Evolutionary conservation across 2,329 filamentous ascomycete genomes (phyloP).

Genomic region (Epichloe typhina): DNA sequence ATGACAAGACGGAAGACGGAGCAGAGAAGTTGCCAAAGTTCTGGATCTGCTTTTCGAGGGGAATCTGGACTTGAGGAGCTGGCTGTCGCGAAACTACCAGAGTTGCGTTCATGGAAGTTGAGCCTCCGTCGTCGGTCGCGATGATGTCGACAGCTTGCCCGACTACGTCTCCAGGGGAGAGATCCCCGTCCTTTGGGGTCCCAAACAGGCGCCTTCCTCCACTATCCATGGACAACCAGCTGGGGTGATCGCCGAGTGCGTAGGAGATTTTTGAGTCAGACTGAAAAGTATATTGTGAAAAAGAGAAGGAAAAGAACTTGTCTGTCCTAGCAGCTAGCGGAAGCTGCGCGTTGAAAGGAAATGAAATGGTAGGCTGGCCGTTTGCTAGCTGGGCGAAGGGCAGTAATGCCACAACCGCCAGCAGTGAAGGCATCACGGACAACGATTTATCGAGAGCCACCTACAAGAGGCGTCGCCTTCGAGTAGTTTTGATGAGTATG

Average conservation of each 20-base stretch:
- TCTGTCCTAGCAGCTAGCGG: constrained; percentile 63
- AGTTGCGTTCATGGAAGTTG: constrained; percentile 50
- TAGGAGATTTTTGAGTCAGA: constrained; percentile 54
- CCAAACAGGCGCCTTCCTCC: constrained; percentile 53
- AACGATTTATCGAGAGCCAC: neutral
- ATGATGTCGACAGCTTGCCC: constrained; percentile 50
- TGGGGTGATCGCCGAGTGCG: constrained; percentile 47
- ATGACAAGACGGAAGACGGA: constrained; percentile 44
- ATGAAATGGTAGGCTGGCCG: constrained; percentile 34
- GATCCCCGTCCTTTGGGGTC: constrained; percentile 44
- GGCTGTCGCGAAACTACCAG: constrained; percentile 52
- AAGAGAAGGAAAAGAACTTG: constrained; percentile 54
- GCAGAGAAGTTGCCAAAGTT: constrained; percentile 45
- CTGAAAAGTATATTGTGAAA: constrained; percentile 62
- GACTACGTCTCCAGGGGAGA: constrained; percentile 38
- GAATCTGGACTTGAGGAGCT: constrained; percentile 39
- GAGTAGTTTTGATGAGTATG: neutral
- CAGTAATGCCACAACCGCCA: constrained; percentile 15
- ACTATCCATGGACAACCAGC: constrained; percentile 63
- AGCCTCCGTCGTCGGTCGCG: constrained; percentile 54
- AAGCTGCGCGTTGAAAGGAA: constrained; percentile 75
- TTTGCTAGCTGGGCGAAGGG: constrained; percentile 17
- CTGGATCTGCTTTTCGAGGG: constrained; percentile 44
- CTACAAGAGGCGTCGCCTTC: neutral
- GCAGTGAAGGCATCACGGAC: constrained; percentile 16